Evolutionary conservation across 192 early-diverging fungal genomes (phyloP).

Genomic region (Backusella liffmaniae): DNA sequence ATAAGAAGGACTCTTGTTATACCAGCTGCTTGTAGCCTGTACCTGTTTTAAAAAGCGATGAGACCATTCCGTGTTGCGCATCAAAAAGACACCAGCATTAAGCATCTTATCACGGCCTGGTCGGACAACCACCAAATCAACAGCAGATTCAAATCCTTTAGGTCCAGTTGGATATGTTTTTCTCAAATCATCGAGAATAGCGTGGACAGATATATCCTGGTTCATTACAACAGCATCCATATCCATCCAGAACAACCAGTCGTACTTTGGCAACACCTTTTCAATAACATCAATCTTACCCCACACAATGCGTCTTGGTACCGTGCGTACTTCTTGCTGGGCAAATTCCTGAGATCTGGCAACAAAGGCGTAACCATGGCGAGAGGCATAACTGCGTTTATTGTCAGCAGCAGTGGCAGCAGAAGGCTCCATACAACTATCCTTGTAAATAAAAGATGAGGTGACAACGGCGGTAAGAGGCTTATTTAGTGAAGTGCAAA

Average conservation of each 20-base stretch:
- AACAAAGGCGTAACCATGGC: constrained; percentile 54
- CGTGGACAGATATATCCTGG: constrained; percentile 36
- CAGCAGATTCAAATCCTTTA: constrained; percentile 24
- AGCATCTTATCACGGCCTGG: constrained; percentile 43
- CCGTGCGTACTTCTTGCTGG: constrained; percentile 41
- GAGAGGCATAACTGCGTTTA: constrained; percentile 49
- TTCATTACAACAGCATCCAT: constrained; percentile 56
- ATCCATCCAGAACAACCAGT: constrained; percentile 61
- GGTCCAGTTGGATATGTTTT: constrained; percentile 1
- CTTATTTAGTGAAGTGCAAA: not conserved
- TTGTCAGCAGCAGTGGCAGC: constrained; percentile 44
- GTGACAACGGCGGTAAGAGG: constrained; percentile 43
- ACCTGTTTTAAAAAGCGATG: constrained; percentile 41
- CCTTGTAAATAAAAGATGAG: constrained; percentile 44
- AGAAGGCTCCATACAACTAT: constrained; percentile 49
- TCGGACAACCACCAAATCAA: constrained; percentile 46
- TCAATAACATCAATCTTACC: constrained; percentile 55
- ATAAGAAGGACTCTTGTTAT: constrained; percentile 35
- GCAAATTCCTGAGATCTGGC: constrained; percentile 51
- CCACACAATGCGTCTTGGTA: constrained; percentile 47
- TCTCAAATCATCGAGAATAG: constrained; percentile 35
- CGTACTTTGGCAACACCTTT: constrained; percentile 53
- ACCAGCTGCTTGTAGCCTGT: constrained; percentile 39
- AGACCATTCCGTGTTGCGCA: constrained; percentile 53
- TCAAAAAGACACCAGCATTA: constrained; percentile 56